Percentiles rank a stretch among this genome's conserved stretches.
These are phyloP conservation scores for Hortaea werneckii DNA, from an alignment of 2,329 filamentous ascomycete species.

Conservation along the genomic window DNA sequence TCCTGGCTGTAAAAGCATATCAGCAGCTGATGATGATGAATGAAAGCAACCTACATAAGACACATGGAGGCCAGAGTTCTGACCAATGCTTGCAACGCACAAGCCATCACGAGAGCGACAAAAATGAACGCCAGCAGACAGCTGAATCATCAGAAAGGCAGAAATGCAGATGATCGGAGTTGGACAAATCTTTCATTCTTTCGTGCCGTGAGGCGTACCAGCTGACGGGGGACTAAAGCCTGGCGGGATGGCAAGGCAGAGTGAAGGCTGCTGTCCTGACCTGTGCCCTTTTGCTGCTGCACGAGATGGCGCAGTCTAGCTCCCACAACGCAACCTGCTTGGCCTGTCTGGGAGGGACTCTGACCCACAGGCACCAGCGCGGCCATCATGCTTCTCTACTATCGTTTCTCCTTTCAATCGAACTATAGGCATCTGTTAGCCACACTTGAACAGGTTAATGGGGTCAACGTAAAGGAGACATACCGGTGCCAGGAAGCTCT, in stretches of 20 bases:
- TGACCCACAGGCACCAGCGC: too few species aligned
- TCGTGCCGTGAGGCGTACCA: background rate
- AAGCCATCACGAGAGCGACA: background rate
- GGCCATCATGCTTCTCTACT: too few species aligned
- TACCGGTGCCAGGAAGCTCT: constrained; percentile 93
- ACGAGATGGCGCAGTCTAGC: too few species aligned
- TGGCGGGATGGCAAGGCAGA: background rate
- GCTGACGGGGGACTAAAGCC: too few species aligned
- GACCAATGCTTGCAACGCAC: background rate
- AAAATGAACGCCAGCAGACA: background rate
- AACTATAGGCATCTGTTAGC: background rate
- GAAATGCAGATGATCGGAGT: too few species aligned
- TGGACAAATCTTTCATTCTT: background rate
- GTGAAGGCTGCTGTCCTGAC: background rate
- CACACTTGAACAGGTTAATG: constrained; percentile 8
- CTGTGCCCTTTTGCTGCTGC: background rate
- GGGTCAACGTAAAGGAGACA: background rate
- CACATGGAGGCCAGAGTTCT: background rate
- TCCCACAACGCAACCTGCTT: too few species aligned
- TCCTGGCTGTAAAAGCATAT: too few species aligned
- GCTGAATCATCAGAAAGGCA: background rate
- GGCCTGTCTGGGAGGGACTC: too few species aligned
- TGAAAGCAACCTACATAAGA: background rate
- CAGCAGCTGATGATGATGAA: too few species aligned
- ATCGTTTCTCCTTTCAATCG: too few species aligned